Base-by-base conservation (phyloP, 768 basidiomycete species). In the Kondoa subrosea region DNA sequence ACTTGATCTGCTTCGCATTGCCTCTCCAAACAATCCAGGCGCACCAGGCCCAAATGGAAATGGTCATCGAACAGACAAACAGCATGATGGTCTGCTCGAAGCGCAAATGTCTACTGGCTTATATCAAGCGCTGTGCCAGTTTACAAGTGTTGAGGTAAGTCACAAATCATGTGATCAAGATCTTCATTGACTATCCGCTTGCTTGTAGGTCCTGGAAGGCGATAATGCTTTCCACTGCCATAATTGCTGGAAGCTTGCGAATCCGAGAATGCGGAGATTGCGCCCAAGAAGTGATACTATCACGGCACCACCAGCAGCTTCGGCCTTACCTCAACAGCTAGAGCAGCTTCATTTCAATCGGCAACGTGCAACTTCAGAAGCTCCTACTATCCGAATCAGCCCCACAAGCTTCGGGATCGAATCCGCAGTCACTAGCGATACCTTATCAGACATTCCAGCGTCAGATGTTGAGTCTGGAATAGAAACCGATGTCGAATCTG, bases 141-240 rank as follows among this genome's bases (percentile, higher is more conserved):
- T 97, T 78, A 95, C 91, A 0, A 82, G 86, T 2, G 91, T 95
- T n/a, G 40, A 50, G 21, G 40, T 50, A 50, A 50, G 40, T 21
- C 40, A 50, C 12, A 8, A 50, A 50, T 50, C 21, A 50, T n/a
- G n/a, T n/a, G n/a, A n/a, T n/a, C n/a, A n/a, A n/a, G n/a, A n/a
- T 50, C 12, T 50, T 21, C 40, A 21, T 21, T 50, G 40, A 50
- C 40, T 21, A 50, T 50, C 40, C 40, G 40, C 40, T 50, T n/a
- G n/a, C n/a, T n/a, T n/a, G n/a, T 92, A 97, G 73, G 83, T 89
- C 4, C 78, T 97, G 34, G 88, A 95, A 72, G 90, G 89, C 0
- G 92, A 95, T 73, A 95, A 97, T 73, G 87, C 85, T 79, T 91
- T 95, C 65, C 91, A 91, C 0, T 97, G 92, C 76, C 82, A 87